phyloP scores from a whole-genome alignment of 495 filamentous ascomycete genomes.

The Aspergillus mulundensis region DNA sequence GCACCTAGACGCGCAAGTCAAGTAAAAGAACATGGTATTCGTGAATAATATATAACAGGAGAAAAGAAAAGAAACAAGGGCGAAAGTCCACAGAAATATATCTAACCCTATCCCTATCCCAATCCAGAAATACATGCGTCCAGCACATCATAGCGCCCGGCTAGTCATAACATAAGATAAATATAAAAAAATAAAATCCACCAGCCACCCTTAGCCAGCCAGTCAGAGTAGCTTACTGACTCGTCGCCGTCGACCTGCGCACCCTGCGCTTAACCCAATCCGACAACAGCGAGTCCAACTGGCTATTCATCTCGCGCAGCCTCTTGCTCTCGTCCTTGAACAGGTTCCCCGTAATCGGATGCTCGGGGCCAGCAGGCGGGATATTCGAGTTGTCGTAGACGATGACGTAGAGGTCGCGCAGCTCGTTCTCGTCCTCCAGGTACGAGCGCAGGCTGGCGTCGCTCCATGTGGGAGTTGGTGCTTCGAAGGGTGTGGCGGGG shows the following conservation, averaged over 20 bases:
- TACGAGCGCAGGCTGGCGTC: constrained; percentile 81
- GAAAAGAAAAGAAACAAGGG: background rate
- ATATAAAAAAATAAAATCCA: background rate
- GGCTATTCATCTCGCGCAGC: constrained; percentile 75
- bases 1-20: no score
- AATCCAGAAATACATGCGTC: constrained; percentile 20
- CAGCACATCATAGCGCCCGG: constrained; percentile 26
- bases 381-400: constrained; percentile 87
- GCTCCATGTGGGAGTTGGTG: constrained; percentile 63
- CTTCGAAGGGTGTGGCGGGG: constrained; percentile 40
- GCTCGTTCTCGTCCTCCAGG: constrained; percentile 86
- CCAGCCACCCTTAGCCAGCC: no score
- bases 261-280: constrained; percentile 69
- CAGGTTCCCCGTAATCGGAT: constrained; percentile 75
- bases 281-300: constrained; percentile 80
- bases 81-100: background rate
- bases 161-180: constrained; percentile 6
- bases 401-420: constrained; percentile 83
- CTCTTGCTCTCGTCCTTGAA: constrained; percentile 82
- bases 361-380: constrained; percentile 68
- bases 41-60: background rate
- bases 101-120: background rate
- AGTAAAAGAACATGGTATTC: background rate
- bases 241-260: constrained; percentile 19
- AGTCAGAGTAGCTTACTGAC: constrained; percentile 10